Base-by-base conservation (phyloP, 345 rosid genomes). In the Psidium guajava region DNA sequence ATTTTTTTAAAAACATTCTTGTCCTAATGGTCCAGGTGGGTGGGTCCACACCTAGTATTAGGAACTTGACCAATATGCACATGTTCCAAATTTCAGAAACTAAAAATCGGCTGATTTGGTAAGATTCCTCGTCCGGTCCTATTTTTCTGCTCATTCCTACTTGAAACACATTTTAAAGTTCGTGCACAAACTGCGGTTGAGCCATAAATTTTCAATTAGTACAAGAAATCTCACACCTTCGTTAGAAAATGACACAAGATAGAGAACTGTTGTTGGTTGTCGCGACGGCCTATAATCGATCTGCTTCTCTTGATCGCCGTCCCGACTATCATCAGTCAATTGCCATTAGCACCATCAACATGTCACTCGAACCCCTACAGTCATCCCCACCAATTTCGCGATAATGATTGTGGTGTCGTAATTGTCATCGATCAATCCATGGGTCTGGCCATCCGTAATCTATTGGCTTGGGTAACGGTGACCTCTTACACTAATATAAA, bases 391-490 rank as follows among this genome's bases (percentile, higher is more conserved):
- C 64, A 28, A 5, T 58, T 58, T n/a, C 64, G 64, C 27, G 6
- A 58, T 58, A 58, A 58, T n/a, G 64, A 27, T 11, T 11, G 64
- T 58, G 28, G 64, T 28, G 16, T 58, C 64, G 32, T 58, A 58
- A 58, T 12, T 32, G 13, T 0, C 69, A n/a, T 28, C 36, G 69
- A 18, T n/a, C 69, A 58, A n/a, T 0, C 0, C 36, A 7, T 2
- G 32, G 32, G 69, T 6, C 12, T 58, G 69, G 69, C 0, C 27
- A 12, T n/a, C 69, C 32, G 27, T n/a, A 36, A n/a, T n/a, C 69
- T 2, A 58, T 28, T 13, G 69, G 0, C 69, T 58, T 58, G 69
- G 18, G 0, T 16, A 58, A 58, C 5, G 8, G 4, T 15, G 69
- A n/a, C 36, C 36, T 58, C 36, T 58, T 2, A 58, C 36, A n/a